Percentiles rank a stretch among this genome's conserved stretches.
phyloP scores from a whole-genome alignment of 2,329 filamentous ascomycete genomes.

The Didymella keratinophila region DNA sequence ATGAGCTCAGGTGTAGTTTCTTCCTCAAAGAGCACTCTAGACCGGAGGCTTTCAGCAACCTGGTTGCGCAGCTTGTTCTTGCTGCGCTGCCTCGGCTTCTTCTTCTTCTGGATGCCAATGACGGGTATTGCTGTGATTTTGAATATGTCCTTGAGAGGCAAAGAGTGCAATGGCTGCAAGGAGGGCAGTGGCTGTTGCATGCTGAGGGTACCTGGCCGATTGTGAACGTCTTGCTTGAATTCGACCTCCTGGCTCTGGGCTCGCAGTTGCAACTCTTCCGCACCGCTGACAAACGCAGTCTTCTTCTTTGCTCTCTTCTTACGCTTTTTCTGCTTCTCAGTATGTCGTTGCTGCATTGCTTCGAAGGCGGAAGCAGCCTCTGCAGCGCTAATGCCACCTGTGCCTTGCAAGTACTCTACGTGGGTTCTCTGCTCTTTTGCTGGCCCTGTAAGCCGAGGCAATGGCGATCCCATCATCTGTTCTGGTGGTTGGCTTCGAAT shows the following conservation, averaged over 20 bases:
- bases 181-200: not conserved
- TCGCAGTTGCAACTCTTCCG: not conserved
- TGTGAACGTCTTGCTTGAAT: not conserved
- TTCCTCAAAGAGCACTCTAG: not conserved
- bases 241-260: not conserved
- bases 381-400: not conserved
- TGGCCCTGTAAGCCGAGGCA: slow-evolving; percentile 5
- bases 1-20: not conserved
- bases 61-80: not conserved
- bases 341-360: not conserved
- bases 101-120: not conserved
- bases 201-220: too few relatives aligned
- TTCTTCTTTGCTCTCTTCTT: not conserved
- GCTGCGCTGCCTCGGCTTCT: not conserved
- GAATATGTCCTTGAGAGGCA: not conserved
- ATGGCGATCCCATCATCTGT: not conserved
- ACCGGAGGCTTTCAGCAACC: not conserved
- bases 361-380: not conserved
- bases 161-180: not conserved
- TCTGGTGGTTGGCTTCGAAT: not conserved
- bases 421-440: slow-evolving; percentile 7
- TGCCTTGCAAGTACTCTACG: slow-evolving; percentile 9
- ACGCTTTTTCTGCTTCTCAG: not conserved
- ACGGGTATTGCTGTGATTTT: too few relatives aligned
- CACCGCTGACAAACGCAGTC: not conserved